phyloP scores from a whole-genome alignment of 108 stramenopile genomes.

The Skeletonema potamos region DNA sequence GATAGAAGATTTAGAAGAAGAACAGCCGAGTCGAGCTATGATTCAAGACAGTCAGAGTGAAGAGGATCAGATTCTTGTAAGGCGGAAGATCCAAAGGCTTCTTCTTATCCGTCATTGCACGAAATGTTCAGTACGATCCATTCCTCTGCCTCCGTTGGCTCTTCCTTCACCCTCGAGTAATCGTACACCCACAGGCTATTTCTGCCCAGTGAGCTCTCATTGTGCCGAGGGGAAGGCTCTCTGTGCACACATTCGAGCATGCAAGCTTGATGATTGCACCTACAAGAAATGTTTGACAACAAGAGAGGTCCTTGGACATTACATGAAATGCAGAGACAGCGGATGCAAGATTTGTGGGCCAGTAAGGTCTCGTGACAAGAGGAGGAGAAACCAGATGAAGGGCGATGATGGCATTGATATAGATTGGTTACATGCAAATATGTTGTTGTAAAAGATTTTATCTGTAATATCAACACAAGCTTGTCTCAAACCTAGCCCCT shows the following conservation, averaged over 20 bases:
- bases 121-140: slow-evolving; percentile 9
- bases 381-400: slow-evolving; percentile 1
- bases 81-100: slow-evolving; percentile 40
- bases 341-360: slow-evolving; percentile 36
- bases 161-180: no score
- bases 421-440: slow-evolving; percentile 15
- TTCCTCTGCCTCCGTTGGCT: not conserved
- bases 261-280: slow-evolving; percentile 18
- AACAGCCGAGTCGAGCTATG: not conserved
- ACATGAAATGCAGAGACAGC: slow-evolving; percentile 12
- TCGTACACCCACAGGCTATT: not conserved
- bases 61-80: not conserved
- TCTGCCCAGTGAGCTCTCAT: slow-evolving; percentile 33
- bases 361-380: slow-evolving; percentile 7
- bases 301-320: slow-evolving; percentile 38
- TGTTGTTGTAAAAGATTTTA: not conserved
- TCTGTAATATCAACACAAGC: not conserved
- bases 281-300: slow-evolving; percentile 33
- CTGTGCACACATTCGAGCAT: slow-evolving; percentile 23
- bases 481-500: not conserved
- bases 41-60: not conserved
- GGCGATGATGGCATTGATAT: slow-evolving; percentile 19
- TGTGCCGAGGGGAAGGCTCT: slow-evolving; percentile 36
- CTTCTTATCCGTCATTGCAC: slow-evolving; percentile 42
- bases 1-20: not conserved